Conservation (phyloP, 2,329 filamentous ascomycete genomes). For the Zalaria sp. region DNA sequence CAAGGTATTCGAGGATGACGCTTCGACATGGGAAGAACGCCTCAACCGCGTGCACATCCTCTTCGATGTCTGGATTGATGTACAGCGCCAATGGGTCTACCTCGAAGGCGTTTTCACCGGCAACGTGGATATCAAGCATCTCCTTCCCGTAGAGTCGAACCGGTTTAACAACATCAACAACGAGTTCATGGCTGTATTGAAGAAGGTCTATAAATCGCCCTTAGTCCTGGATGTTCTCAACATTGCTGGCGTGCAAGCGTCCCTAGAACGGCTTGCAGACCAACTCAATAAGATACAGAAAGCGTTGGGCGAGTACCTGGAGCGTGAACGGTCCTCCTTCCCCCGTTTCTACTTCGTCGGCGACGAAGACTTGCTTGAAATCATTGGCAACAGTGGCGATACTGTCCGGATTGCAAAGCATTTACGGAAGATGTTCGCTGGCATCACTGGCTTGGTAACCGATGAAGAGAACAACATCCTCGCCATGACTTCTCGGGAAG, state of each 20-base stretch:
- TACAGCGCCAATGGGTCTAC: conserved; percentile 99
- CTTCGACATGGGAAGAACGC: conserved; percentile 93
- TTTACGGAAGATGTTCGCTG: conserved; percentile 99
- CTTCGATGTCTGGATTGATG: conserved; percentile 99
- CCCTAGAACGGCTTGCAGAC: conserved; percentile 87
- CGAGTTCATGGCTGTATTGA: conserved; percentile 98
- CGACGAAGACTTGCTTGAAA: conserved; percentile 94
- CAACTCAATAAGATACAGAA: conserved; percentile 98
- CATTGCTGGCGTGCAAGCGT: conserved; percentile 92
- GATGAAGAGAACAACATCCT: conserved; percentile 82
- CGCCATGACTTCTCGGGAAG: conserved; percentile 91
- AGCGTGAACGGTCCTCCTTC: conserved; percentile 94
- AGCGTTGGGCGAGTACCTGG: conserved; percentile 92
- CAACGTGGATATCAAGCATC: conserved; percentile 96
- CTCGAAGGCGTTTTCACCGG: conserved; percentile 97
- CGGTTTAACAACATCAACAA: conserved; percentile 99
- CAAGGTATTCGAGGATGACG: conserved; percentile 98
- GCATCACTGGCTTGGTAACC: conserved; percentile 77
- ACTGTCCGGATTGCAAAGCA: conserved; percentile 93
- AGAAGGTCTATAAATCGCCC: conserved; percentile 94
- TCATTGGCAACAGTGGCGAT: conserved; percentile 98
- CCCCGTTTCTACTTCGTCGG: conserved; percentile 99
- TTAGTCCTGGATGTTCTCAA: conserved; percentile 92
- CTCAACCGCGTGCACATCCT: conserved; percentile 93
- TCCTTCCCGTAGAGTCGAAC: conserved; percentile 89